Base-by-base conservation (phyloP, 345 rosid species). In the Hibiscus syriacus region DNA sequence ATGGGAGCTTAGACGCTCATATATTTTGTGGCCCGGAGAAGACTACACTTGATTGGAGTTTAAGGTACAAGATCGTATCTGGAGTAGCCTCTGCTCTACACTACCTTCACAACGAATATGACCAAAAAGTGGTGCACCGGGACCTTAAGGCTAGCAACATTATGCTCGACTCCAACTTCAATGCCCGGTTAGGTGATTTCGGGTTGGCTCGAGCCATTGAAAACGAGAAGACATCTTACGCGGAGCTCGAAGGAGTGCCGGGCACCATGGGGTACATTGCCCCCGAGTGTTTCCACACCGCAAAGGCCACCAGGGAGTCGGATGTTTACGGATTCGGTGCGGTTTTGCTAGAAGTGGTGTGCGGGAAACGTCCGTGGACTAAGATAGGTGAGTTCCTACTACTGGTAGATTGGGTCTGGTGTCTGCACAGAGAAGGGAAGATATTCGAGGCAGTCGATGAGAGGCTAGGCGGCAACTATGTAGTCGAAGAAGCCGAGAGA, bases 61-160 rank as follows among this genome's bases (percentile, higher is more conserved):
- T 50, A 50, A 73, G 89, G 46, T 73, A 79, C 73, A 81, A 78
- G 56, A 77, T 87, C 68, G 63, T 83, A 17, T 55, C 85, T 0
- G 87, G 86, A n/a, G 78, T 81, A 6, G 83, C 85, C 1, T 78
- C 84, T 0, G 87, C 89, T 16, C 71, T 87, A 11, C 84, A 84
- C 56, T 87, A 87, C 72, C 80, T 87, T 53, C 89, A 87, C 48
- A 70, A 87, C 6, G 87, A 84, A 61, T 87, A 78, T 23, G 87
- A 84, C 62, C 81, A 84, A 43, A 84, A 64, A 61, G 92, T 87
- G 55, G 81, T 84, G 59, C 89, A 87, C 63, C 80, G 85, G 1
- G 89, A 85, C 82, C 89, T 87, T 39, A 87, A 87, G 55, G 89
- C 86, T 27, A 87, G 89, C 72, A 87, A 87, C 73, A 72, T 87